Base-by-base conservation (phyloP, 108 stramenopile species). In the Stephanodiscus minutulus region DNA sequence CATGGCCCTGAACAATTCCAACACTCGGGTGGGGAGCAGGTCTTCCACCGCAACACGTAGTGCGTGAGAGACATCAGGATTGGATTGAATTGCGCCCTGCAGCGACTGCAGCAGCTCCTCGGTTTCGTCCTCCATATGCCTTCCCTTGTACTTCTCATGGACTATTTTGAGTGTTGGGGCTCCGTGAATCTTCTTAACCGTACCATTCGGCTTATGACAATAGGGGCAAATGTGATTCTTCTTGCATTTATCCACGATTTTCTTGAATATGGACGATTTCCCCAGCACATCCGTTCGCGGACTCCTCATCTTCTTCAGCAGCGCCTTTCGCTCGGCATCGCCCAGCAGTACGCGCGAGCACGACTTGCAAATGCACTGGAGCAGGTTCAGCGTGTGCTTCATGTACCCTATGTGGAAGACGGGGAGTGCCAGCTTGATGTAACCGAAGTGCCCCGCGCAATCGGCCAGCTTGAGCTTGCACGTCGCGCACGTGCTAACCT, bases 391-490 rank as follows among this genome's bases (percentile, higher is more conserved):
- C 10, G 94, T 98, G 72, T 97, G 96, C 66, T 96, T 96, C 66
- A 98, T 83, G 79, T 93, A 99, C 5, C 98, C 98, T 60, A 98
- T 96, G 84, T 99, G 98, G 75, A 98, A 99, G 60, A 97, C 96
- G 3, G 98, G 98, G 49, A 99, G 85, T 11, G 95, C 92, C 31
- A 99, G 74, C 36, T 88, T 83, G 66, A 99, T 96, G 83, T 96
- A 93, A 0, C 98, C 98, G 74, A 85, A 99, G 69, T 98, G 97
- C 5, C 98, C 98, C 0, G 97, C 96, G 79, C 98, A 98, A 77
- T 98, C 97, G 25, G 85, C 87, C 61, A 97, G 67, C 76, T 95
- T 96, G 12, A 73, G 74, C 78, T 96, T 91, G 79, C 99, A 98
- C 7, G 99, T 99, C 47, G 84, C 73, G 70, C 98, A 99, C 18